Evolutionary conservation across 768 basidiomycete species (phyloP).

Genomic region (Leccinum subtestaceum): DNA sequence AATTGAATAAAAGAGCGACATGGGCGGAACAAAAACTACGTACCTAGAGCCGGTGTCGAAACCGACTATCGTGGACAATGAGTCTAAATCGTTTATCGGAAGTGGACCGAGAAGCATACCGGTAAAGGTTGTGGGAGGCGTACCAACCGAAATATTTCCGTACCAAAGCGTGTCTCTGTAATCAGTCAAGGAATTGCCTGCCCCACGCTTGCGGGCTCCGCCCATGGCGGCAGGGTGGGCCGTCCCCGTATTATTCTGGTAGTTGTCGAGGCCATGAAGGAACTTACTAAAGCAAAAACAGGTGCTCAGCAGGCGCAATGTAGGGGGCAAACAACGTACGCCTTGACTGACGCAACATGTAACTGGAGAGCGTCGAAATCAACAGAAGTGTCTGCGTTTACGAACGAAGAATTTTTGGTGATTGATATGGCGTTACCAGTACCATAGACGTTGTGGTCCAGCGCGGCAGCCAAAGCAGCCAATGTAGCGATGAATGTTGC

Average conservation of each 20-base stretch:
- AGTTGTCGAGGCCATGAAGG: background rate
- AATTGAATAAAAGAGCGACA: background rate
- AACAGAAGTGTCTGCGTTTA: background rate
- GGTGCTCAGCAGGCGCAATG: background rate
- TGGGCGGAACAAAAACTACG: background rate
- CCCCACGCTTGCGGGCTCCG: background rate
- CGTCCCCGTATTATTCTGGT: background rate
- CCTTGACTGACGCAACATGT: background rate
- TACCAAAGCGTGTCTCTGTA: background rate
- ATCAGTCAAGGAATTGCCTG: background rate
- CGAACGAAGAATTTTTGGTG: background rate
- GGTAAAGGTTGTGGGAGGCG: background rate
- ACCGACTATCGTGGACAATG: conserved; percentile 6
- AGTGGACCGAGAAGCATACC: background rate
- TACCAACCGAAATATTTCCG: conserved; percentile 10
- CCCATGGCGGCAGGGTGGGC: background rate
- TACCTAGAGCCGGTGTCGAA: conserved; percentile 28
- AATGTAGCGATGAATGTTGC: background rate
- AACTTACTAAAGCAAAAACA: background rate
- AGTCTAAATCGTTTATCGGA: background rate
- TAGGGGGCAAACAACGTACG: background rate
- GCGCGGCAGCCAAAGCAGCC: background rate
- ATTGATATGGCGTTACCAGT: background rate
- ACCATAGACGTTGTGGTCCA: background rate
- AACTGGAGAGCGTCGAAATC: background rate